Percentiles rank a stretch among this genome's conserved stretches.
Evolutionary conservation across 495 filamentous ascomycete species (phyloP).

Genomic region (Lophium mytilinum): DNA sequence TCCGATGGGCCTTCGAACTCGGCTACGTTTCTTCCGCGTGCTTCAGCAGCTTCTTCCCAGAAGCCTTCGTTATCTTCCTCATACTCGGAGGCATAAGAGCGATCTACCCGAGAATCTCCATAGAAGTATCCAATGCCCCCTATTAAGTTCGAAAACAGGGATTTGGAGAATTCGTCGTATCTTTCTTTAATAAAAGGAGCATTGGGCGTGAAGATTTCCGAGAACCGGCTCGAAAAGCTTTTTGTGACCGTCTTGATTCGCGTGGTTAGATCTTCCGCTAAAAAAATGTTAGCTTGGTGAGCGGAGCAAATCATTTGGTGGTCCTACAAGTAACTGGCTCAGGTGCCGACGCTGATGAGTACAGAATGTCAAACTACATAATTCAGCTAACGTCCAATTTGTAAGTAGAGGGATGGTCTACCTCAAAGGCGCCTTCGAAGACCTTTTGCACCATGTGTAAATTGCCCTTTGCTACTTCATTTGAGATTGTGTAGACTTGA

Average conservation of each 20-base stretch:
- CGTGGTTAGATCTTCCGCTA: slow-evolving; percentile 58
- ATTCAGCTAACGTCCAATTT: neutral
- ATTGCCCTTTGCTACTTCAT: slow-evolving; percentile 65
- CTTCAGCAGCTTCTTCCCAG: slow-evolving; percentile 83
- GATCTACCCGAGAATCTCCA: slow-evolving; percentile 77
- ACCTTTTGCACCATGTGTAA: slow-evolving; percentile 86
- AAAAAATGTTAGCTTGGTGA: slow-evolving; percentile 26
- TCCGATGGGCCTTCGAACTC: slow-evolving; percentile 75
- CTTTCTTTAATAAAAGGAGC: slow-evolving; percentile 65
- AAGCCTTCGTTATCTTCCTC: slow-evolving; percentile 96
- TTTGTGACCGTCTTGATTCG: slow-evolving; percentile 58
- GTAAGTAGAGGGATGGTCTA: slow-evolving; percentile 21
- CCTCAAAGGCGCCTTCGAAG: slow-evolving; percentile 81
- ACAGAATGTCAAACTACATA: slow-evolving; percentile 77
- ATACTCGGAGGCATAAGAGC: slow-evolving; percentile 82
- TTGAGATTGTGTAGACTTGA: slow-evolving; percentile 72
- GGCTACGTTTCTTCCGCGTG: slow-evolving; percentile 55
- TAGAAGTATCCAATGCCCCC: slow-evolving; percentile 96
- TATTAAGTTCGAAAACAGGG: slow-evolving; percentile 88
- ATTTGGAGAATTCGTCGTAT: slow-evolving; percentile 73
- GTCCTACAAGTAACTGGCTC: slow-evolving; percentile 48
- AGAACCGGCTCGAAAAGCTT: slow-evolving; percentile 66
- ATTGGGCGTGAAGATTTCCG: slow-evolving; percentile 61
- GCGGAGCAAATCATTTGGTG: too few relatives aligned
- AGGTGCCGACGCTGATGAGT: slow-evolving; percentile 68